Evolutionary conservation across 2,329 filamentous ascomycete genomes (phyloP), one percentile per base, ranked within the genome.

Genomic region (Xylaria sp.): DNA sequence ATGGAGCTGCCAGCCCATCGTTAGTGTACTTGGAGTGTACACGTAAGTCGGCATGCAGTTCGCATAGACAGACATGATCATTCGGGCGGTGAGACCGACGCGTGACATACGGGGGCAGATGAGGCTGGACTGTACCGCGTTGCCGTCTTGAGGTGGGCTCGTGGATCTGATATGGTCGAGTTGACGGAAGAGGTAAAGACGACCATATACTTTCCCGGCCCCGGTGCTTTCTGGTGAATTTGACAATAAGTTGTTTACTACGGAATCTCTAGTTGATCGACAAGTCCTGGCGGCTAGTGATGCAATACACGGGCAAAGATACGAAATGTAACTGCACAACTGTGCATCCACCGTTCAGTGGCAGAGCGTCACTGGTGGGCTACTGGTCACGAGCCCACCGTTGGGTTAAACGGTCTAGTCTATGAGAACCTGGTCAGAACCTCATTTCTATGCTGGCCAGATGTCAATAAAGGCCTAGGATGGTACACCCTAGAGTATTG

Each of bases 41-140:
- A 72, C 70, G 70, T 72, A 72, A 41, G 62, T 68, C 65, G 65
- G 62, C 70, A 72, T 72, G 68, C 67, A 68, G 70, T 72, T 72
- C 68, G 68, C 64, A 66, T 67, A 63, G 62, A 43, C 56, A 48
- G 53, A 60, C 58, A 30, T 55, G 63, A 41, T 63, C 25, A 57
- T 55, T 64, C 45, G 70, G 67, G 70, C 70, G 70, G 70, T 72
- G 70, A 70, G 67, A 60, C 53, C 50, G 52, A 66, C 63, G 56
- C 60, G 65, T 72, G 62, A 67, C 64, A 71, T 64, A 62, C 59
- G 60, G 62, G 66, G 48, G 52, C 57, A 50, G 56, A 63, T 68
- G 67, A 67, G 61, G 64, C 63, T 67, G 69, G 67, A 65, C 65
- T 65, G 62, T 64, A 58, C 64, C 57, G 60, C 58, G 48, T 45